Evolutionary conservation across 1,139 yeast genomes (phyloP).

Genomic region (Nakaseomyces glabratus): DNA sequence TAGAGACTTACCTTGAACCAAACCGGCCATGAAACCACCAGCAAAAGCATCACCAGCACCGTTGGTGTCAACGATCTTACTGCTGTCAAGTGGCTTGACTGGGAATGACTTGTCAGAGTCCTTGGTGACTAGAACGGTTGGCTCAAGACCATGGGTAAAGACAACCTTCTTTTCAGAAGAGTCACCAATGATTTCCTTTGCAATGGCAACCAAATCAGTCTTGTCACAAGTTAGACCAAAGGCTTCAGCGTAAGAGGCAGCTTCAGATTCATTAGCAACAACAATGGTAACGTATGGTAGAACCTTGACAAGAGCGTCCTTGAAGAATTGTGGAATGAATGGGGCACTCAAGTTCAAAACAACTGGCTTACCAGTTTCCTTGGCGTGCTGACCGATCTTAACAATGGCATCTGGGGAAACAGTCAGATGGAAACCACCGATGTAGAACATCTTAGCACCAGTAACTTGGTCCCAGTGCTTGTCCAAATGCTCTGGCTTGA

Average conservation of each 20-base stretch:
- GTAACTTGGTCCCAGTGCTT: slow-evolving; percentile 82
- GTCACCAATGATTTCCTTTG: slow-evolving; percentile 64
- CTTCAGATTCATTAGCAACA: slow-evolving; percentile 95
- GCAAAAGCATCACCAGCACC: slow-evolving; percentile 99
- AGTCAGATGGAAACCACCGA: slow-evolving; percentile 97
- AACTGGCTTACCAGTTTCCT: slow-evolving; percentile 73
- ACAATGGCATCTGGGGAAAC: slow-evolving; percentile 93
- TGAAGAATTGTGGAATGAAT: slow-evolving; percentile 90
- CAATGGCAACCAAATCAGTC: slow-evolving; percentile 64
- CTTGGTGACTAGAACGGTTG: slow-evolving; percentile 63
- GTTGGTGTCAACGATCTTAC: slow-evolving; percentile 79
- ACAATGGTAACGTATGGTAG: slow-evolving; percentile 85
- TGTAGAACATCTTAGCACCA: slow-evolving; percentile 72
- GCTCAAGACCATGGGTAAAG: slow-evolving; percentile 88
- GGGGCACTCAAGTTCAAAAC: slow-evolving; percentile 91
- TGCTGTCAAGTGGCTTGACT: slow-evolving; percentile 60
- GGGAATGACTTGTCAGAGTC: slow-evolving; percentile 42
- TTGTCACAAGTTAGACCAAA: slow-evolving; percentile 49
- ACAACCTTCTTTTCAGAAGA: slow-evolving; percentile 66
- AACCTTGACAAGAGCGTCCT: slow-evolving; percentile 73
- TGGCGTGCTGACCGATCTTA: slow-evolving; percentile 85
- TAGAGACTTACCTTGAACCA: slow-evolving; percentile 64
- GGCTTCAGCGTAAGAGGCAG: slow-evolving; percentile 85
- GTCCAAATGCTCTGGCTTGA: slow-evolving; percentile 80
- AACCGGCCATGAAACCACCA: slow-evolving; percentile 89